Evolutionary conservation across 2,329 filamentous ascomycete species (phyloP).

Genomic region (Aspergillus vadensis): DNA sequence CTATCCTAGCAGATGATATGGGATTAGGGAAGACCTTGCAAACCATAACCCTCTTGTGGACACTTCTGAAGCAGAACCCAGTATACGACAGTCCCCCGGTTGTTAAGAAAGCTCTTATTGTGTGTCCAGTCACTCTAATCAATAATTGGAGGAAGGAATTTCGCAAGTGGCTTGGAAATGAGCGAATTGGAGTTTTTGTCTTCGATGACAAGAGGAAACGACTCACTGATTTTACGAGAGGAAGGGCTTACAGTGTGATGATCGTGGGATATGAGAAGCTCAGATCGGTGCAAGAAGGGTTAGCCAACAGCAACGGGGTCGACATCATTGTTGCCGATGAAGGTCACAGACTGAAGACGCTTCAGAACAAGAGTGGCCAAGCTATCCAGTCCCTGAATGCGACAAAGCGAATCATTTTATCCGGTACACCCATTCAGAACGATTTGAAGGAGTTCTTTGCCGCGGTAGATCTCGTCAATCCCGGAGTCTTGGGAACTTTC

Average conservation of each 20-base stretch:
- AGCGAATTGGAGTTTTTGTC: slow-evolving; percentile 69
- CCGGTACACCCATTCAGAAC: slow-evolving; percentile 69
- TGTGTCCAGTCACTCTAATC: slow-evolving; percentile 72
- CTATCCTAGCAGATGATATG: slow-evolving; percentile 75
- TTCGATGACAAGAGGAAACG: slow-evolving; percentile 62
- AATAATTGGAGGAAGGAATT: slow-evolving; percentile 75
- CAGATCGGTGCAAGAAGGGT: slow-evolving; percentile 64
- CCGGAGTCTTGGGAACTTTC: slow-evolving; percentile 64
- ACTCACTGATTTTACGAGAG: slow-evolving; percentile 68
- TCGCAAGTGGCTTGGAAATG: slow-evolving; percentile 71
- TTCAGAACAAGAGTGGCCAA: slow-evolving; percentile 67
- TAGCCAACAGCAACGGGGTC: slow-evolving; percentile 63
- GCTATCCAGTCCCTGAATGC: slow-evolving; percentile 67
- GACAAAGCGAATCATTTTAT: slow-evolving; percentile 62
- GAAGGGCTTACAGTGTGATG: slow-evolving; percentile 69
- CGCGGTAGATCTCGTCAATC: slow-evolving; percentile 70
- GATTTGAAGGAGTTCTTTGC: slow-evolving; percentile 68
- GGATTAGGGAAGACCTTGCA: slow-evolving; percentile 73
- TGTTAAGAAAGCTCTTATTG: slow-evolving; percentile 70
- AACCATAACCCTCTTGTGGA: slow-evolving; percentile 72
- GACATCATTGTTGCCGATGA: slow-evolving; percentile 73
- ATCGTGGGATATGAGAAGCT: slow-evolving; percentile 74
- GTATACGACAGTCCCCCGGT: slow-evolving; percentile 61
- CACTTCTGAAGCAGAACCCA: slow-evolving; percentile 70
- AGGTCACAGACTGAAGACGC: slow-evolving; percentile 67